Percentiles rank a stretch among this genome's conserved stretches.
These are phyloP conservation scores for Fusarium stilboides DNA, from an alignment of 2,329 filamentous ascomycete genomes.

Conservation along the genomic window DNA sequence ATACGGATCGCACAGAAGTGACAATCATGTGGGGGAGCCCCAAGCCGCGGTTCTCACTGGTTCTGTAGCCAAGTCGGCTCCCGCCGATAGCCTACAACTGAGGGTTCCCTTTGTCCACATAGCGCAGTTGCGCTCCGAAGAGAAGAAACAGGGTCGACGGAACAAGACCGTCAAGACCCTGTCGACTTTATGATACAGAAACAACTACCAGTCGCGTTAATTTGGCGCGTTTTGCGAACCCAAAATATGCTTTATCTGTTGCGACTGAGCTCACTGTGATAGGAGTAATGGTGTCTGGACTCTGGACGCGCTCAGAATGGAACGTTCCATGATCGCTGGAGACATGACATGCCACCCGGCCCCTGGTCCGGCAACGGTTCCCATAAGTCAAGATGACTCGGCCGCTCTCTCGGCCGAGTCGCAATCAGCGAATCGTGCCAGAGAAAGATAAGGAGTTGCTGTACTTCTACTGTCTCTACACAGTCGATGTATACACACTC, in stretches of 20 bases:
- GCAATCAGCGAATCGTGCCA: neutral
- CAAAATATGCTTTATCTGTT: neutral
- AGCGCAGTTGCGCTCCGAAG: constrained; percentile 13
- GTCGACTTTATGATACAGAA: neutral
- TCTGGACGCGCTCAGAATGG: constrained; percentile 32
- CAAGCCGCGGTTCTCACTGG: constrained; percentile 25
- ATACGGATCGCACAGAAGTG: neutral
- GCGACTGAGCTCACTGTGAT: constrained; percentile 7
- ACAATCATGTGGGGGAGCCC: constrained; percentile 22
- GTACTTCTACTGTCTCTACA: too few relatives aligned
- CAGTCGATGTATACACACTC: too few relatives aligned
- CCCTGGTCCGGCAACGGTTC: constrained; percentile 32
- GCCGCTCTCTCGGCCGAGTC: constrained; percentile 39
- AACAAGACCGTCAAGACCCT: neutral
- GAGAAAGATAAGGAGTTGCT: constrained; percentile 1
- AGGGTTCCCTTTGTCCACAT: constrained; percentile 13
- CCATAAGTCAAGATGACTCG: constrained; percentile 29
- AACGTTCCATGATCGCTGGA: constrained; percentile 43
- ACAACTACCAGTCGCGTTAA: neutral
- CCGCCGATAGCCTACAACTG: constrained; percentile 38
- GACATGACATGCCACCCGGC: constrained; percentile 34
- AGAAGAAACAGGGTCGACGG: neutral
- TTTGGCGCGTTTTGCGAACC: neutral
- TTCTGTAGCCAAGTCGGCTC: constrained; percentile 35
- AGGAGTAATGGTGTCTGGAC: neutral